Percentiles rank a stretch among this genome's conserved stretches.
These are phyloP conservation scores for Kwoniella europaea DNA, from an alignment of 768 basidiomycete species.

Conservation along the genomic window DNA sequence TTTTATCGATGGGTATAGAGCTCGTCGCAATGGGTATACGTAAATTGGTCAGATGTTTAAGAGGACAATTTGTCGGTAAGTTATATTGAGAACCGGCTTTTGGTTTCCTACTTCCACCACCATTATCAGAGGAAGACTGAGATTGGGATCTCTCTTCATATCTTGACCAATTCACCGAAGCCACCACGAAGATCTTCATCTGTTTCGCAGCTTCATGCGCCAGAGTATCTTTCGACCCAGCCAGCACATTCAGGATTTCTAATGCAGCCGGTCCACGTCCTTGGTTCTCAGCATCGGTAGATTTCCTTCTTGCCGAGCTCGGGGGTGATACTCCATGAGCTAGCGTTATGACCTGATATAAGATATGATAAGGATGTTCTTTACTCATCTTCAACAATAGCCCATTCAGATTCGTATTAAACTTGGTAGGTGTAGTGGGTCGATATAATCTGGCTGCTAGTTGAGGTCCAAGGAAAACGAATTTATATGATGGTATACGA, in stretches of 20 bases:
- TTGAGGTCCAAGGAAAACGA: conserved; percentile 90
- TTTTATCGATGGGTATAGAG: conserved; percentile 71
- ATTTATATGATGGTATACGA: conserved; percentile 80
- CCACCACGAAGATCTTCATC: conserved; percentile 45
- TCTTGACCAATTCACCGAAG: conserved; percentile 45
- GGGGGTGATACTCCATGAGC: conserved; percentile 36
- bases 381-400: conserved; percentile 73
- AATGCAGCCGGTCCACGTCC: conserved; percentile 72
- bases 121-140: conserved; percentile 2
- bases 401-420: conserved; percentile 68
- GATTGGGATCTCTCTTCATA: conserved; percentile 21
- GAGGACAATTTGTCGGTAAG: conserved; percentile 52
- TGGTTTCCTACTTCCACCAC: conserved; percentile 4
- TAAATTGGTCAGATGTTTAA: conserved; percentile 63
- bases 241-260: conserved; percentile 64
- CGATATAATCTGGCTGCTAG: conserved; percentile 83
- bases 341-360: conserved; percentile 86
- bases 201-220: conserved; percentile 30
- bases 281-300: conserved; percentile 32
- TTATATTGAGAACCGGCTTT: conserved; percentile 18
- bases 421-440: conserved; percentile 41
- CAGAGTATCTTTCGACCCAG: not conserved
- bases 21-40: conserved; percentile 84
- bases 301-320: conserved; percentile 21
- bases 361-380: conserved; percentile 91